A percentile compares a stretch with the other conserved stretches of the same genome.
phyloP scores from a whole-genome alignment of 306 rosid genomes.

The Carpinus fangiana region DNA sequence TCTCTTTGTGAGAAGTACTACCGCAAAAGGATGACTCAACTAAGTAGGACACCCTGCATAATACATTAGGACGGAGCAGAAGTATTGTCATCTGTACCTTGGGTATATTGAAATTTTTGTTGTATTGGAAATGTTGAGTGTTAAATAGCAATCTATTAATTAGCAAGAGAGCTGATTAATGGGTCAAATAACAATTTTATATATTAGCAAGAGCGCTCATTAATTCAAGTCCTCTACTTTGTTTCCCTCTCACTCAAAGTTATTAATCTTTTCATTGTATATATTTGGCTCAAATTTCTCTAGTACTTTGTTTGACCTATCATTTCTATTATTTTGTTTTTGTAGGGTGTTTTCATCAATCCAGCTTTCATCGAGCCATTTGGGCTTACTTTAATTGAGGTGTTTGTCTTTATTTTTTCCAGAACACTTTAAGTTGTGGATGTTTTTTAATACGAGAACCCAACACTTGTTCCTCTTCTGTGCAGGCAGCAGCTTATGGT shows the following conservation, averaged over 20 bases:
- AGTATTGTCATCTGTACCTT: background rate
- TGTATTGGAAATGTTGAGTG: background rate
- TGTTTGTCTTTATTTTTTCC: constrained; percentile 14
- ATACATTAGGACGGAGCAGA: background rate
- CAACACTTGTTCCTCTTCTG: constrained; percentile 1
- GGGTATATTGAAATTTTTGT: background rate
- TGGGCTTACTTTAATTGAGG: constrained; percentile 65
- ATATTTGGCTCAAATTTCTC: constrained; percentile 1
- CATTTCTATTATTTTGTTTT: constrained; percentile 1
- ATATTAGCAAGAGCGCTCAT: background rate
- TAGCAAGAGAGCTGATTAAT: background rate
- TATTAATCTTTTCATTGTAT: background rate
- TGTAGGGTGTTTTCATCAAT: constrained; percentile 65
- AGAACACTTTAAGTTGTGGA: background rate
- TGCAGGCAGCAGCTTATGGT: constrained; percentile 67
- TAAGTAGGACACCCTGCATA: background rate
- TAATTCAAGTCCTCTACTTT: background rate
- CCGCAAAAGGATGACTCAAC: background rate
- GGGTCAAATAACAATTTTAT: background rate
- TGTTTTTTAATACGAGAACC: constrained; percentile 9
- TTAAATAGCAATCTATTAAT: background rate
- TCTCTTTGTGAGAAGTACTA: background rate
- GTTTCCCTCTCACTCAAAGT: background rate
- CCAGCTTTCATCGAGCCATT: constrained; percentile 68
- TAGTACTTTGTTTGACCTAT: background rate